Evolutionary conservation across 2,329 filamentous ascomycete species (phyloP), one percentile per base, ranked within the genome.

Genomic region (Fusarium nygamai): DNA sequence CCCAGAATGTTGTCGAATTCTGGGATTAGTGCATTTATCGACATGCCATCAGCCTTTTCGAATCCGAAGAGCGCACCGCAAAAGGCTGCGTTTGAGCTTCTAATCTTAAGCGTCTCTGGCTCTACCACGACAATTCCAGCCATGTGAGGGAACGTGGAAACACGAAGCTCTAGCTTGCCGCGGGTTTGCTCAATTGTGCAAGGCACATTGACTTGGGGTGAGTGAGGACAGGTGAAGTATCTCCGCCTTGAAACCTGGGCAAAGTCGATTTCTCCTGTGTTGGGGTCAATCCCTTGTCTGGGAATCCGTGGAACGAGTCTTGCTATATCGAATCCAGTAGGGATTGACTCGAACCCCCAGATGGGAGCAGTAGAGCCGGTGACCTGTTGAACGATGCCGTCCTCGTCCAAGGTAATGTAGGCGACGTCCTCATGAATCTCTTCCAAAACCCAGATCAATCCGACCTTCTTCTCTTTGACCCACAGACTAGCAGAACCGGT

Each of bases 121-220:
- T 93, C 92, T 19, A 99, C 87, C 14, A 99, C 95, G 79, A 99
- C 92, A 78, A 99, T 98, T 56, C 96, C 96, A 63, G 96, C 96
- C 83, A 99, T 98, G 80, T 99, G 96, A 22, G 96, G 96, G 74
- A 98, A 97, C 80, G 95, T 98, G 22, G 96, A 98, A 48, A 99
- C 90, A 59, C 94, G 91, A 73, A 99, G 88, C 74, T 94, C 91
- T 24, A 90, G 88, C 75, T 92, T 87, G 47, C 89, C 91, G 39
- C 90, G 88, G 6, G 94, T 85, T 78, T 93, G 92, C 68, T 95
- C 91, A 57, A 99, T 88, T 0, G 93, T 93, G 64, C 94, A 92
- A 4, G 96, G 96, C 66, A 98, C 94, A 80, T 93, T 95, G 80
- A 95, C 90, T 62, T 90, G 91, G 67, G 92, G 92, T 41, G 89